phyloP scores from a whole-genome alignment of 2,329 filamentous ascomycete species.

The Neurospora sp. region DNA sequence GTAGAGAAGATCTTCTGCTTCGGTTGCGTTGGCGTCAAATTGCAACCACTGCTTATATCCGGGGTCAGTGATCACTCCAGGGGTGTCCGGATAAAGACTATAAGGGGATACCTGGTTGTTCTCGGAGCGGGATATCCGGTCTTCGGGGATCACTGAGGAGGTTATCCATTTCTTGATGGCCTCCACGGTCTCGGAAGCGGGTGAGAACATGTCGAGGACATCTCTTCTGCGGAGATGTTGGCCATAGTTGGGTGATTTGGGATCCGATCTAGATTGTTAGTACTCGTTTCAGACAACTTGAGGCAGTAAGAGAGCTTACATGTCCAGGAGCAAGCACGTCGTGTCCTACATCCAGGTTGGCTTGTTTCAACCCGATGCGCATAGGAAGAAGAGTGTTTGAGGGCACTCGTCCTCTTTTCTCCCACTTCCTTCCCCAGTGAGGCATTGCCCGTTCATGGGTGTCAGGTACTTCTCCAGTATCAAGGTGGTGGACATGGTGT shows the following conservation, averaged over 20 bases:
- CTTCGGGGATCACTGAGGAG: slow-evolving; percentile 9
- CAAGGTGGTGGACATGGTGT: neutral
- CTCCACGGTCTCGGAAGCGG: slow-evolving; percentile 22
- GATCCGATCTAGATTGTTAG: slow-evolving; percentile 22
- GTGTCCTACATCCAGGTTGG: slow-evolving; percentile 22
- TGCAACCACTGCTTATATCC: slow-evolving; percentile 29
- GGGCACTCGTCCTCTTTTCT: slow-evolving; percentile 18
- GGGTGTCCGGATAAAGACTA: neutral
- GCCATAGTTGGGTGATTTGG: slow-evolving; percentile 26
- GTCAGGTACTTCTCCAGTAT: slow-evolving; percentile 4
- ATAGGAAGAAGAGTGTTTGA: slow-evolving; percentile 20
- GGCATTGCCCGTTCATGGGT: slow-evolving; percentile 20
- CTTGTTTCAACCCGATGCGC: slow-evolving; percentile 24
- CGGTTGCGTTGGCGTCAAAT: slow-evolving; percentile 28
- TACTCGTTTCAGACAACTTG: neutral
- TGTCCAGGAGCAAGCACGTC: slow-evolving; percentile 23
- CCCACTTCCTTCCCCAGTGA: slow-evolving; percentile 18
- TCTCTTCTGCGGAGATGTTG: slow-evolving; percentile 28
- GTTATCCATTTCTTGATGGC: slow-evolving; percentile 29
- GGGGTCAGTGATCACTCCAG: neutral
- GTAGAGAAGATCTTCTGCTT: slow-evolving; percentile 29
- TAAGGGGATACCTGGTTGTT: slow-evolving; percentile 14
- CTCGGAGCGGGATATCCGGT: slow-evolving; percentile 14
- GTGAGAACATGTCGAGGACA: slow-evolving; percentile 29
- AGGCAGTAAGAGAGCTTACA: slow-evolving; percentile 13